Evolutionary conservation across 2,329 filamentous ascomycete genomes (phyloP).

Genomic region (Xylaria sp.): DNA sequence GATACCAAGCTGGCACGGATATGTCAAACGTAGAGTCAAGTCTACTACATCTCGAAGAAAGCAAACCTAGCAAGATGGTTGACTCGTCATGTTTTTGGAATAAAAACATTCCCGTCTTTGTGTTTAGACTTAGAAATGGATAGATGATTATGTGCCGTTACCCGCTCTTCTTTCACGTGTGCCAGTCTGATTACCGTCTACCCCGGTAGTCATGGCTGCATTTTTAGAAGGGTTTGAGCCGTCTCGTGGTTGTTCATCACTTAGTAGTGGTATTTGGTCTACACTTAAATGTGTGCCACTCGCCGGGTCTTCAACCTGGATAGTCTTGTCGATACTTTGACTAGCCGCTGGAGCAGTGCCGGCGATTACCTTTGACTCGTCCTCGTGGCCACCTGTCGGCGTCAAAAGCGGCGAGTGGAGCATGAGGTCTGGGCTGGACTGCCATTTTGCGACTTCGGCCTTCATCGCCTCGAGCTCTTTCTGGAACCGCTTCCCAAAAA

Average conservation of each 20-base stretch:
- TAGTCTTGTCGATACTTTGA: slow-evolving; percentile 30
- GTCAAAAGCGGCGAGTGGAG: slow-evolving; percentile 47
- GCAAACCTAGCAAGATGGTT: background rate
- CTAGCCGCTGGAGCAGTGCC: slow-evolving; percentile 12
- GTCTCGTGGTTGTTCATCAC: slow-evolving; percentile 48
- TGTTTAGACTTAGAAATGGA: background rate
- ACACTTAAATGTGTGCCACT: slow-evolving; percentile 44
- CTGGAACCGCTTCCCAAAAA: slow-evolving; percentile 96
- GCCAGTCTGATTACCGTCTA: slow-evolving; percentile 54
- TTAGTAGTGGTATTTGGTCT: slow-evolving; percentile 64
- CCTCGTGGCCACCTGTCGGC: slow-evolving; percentile 40
- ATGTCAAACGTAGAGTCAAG: background rate
- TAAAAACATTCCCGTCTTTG: background rate
- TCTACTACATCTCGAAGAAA: background rate
- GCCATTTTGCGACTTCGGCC: slow-evolving; percentile 88
- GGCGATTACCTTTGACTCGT: slow-evolving; percentile 26
- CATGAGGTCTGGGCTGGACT: slow-evolving; percentile 62
- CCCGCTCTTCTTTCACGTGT: slow-evolving; percentile 54
- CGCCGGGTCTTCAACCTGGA: slow-evolving; percentile 37
- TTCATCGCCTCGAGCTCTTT: slow-evolving; percentile 91
- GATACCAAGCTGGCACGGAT: background rate
- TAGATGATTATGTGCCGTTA: slow-evolving; percentile 25
- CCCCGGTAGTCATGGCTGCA: slow-evolving; percentile 45
- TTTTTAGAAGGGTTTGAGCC: slow-evolving; percentile 4
- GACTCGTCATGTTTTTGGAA: background rate